Conservation (phyloP, 768 basidiomycete species). For the Austroboletus festivus region DNA sequence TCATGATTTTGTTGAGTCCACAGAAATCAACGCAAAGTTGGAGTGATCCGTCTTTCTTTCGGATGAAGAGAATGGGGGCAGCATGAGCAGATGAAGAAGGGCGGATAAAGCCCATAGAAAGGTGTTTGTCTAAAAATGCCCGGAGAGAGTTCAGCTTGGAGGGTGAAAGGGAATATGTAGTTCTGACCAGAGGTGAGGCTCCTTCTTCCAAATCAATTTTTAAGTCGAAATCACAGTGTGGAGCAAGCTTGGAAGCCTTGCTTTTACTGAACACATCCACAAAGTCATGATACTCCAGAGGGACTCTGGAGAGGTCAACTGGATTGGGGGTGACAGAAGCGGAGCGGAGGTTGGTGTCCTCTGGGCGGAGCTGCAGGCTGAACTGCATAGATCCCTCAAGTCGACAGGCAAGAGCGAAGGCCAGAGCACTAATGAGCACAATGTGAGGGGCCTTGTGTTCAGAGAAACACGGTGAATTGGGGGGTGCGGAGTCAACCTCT, state of each 20-base stretch:
- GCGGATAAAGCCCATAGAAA: not conserved
- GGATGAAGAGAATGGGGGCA: conserved; percentile 7
- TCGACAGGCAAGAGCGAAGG: not conserved
- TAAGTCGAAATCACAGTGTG: not conserved
- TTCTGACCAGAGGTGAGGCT: not conserved
- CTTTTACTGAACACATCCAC: conserved; percentile 13
- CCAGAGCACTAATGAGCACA: not conserved
- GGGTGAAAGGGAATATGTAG: conserved; percentile 1
- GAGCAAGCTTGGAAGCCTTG: not conserved
- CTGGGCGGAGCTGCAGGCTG: not conserved
- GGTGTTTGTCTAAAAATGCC: conserved; percentile 30
- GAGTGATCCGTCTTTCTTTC: conserved; percentile 19
- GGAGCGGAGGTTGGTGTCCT: not conserved
- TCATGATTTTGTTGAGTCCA: conserved; percentile 32
- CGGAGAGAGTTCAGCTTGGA: conserved; percentile 33
- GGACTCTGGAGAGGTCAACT: not conserved
- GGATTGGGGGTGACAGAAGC: not conserved
- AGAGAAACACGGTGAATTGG: no score
- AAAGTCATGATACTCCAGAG: conserved; percentile 15
- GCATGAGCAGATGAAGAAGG: not conserved
- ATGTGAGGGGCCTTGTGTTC: not conserved
- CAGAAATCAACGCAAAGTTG: conserved; percentile 31
- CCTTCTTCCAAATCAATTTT: not conserved
- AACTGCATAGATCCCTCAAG: not conserved
- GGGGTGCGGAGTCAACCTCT: no score